Base-by-base conservation (phyloP, 352 stramenopile species). In the Pythium dissimile region DNA sequence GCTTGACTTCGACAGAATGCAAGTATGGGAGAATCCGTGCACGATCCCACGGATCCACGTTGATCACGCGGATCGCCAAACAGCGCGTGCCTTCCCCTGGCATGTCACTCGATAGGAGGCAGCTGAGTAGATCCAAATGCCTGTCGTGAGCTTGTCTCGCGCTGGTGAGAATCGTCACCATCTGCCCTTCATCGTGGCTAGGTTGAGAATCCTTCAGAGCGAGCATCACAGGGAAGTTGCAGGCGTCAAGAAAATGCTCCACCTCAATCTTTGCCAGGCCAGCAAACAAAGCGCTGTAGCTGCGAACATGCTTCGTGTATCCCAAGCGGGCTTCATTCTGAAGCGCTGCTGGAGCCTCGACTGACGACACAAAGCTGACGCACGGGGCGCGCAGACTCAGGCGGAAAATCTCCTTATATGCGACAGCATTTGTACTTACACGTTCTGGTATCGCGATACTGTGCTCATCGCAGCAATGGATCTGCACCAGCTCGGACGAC, bases 191-290 rank as follows among this genome's bases (percentile, higher is more conserved):
- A 26, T 67, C 64, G 26, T 59, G 52, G n/a, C 37, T 58, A 43
- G 67, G 35, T 5, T 45, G 43, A 3, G 28, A 12, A 11, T 65
- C 30, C 35, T 42, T 64, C 26, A 71, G 58, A 2, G 67, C 77
- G 27, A 94, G 46, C 5, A 92, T 77, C 21, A 88, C 60, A 3
- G 84, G 82, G 15, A 92, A 92, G 41, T 89, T 86, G 64, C 82
- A 92, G 1, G 69, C 70, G 41, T 78, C 67, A 24, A 92, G 49
- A 38, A 88, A 89, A 67, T 94, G 82, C 24, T 84, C 77, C 27
- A 90, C 38, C 58, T 91, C 72, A 15, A 89, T 32, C 21, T 76
- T 64, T 43, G 75, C 62, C 13, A 91, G 31, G 16, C 54, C 41
- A 26, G 84, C 31, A 27, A 78, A 87, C 11, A 89, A 51, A 13